phyloP scores from a whole-genome alignment of 441 rosid species.

The Biscutella laevigata region DNA sequence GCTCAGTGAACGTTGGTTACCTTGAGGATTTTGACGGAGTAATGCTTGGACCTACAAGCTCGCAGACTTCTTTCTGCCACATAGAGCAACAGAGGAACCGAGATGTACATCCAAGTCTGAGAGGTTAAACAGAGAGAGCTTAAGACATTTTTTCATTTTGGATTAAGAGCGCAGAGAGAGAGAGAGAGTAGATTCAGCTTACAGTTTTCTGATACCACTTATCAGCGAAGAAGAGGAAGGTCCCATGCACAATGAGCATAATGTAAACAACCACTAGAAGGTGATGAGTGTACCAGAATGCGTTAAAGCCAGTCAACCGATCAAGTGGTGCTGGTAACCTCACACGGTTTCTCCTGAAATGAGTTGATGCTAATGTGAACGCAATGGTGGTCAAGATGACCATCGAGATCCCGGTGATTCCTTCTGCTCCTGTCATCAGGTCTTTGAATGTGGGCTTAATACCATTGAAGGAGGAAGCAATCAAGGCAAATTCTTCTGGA shows the following conservation, averaged over 20 bases:
- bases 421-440: slow-evolving; percentile 62
- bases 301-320: slow-evolving; percentile 51
- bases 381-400: slow-evolving; percentile 54
- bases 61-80: slow-evolving; percentile 65
- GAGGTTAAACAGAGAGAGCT: not conserved
- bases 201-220: slow-evolving; percentile 64
- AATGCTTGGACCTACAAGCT: slow-evolving; percentile 67
- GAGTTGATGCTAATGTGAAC: slow-evolving; percentile 47
- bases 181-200: slow-evolving; percentile 4
- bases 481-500: slow-evolving; percentile 48
- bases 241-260: slow-evolving; percentile 50
- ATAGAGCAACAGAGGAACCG: slow-evolving; percentile 71
- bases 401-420: slow-evolving; percentile 72
- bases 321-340: slow-evolving; percentile 26
- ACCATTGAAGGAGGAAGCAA: slow-evolving; percentile 46
- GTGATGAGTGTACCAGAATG: slow-evolving; percentile 77
- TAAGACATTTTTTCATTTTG: not conserved
- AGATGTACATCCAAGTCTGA: slow-evolving; percentile 94
- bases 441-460: slow-evolving; percentile 56
- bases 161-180: not conserved
- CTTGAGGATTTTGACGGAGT: slow-evolving; percentile 64
- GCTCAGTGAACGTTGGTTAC: slow-evolving; percentile 28
- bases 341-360: slow-evolving; percentile 25
- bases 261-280: slow-evolving; percentile 49
- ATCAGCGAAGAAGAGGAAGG: slow-evolving; percentile 35